phyloP scores from a whole-genome alignment of 1,284 basidiomycete genomes.

The Leucoagaricus sp. region DNA sequence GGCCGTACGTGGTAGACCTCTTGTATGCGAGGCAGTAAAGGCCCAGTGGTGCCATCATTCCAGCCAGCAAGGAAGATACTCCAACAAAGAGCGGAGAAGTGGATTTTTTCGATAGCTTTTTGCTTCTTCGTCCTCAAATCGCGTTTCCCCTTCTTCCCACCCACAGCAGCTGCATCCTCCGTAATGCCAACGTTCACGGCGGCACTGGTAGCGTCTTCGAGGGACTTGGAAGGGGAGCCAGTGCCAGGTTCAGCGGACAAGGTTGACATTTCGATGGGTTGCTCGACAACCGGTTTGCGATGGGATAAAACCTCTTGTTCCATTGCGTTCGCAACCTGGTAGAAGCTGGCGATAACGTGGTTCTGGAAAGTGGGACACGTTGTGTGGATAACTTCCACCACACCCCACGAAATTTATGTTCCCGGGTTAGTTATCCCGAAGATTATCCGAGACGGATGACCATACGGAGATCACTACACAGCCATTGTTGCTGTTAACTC shows the following conservation, averaged over 20 bases:
- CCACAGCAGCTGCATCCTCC: background rate
- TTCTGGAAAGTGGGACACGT: too few species aligned
- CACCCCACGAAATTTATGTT: too few species aligned
- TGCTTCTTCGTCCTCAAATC: conserved; percentile 15
- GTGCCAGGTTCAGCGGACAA: background rate
- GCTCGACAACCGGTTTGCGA: background rate
- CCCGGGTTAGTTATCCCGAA: too few species aligned
- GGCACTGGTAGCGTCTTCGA: background rate
- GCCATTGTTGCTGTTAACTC: too few species aligned
- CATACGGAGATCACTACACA: too few species aligned
- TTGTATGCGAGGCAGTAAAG: conserved; percentile 58
- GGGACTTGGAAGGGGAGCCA: background rate
- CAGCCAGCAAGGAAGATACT: conserved; percentile 49
- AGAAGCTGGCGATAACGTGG: too few species aligned
- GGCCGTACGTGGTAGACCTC: conserved; percentile 48
- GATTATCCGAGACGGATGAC: too few species aligned
- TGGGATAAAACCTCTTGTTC: conserved; percentile 1
- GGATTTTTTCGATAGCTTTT: conserved; percentile 20
- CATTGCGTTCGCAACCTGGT: background rate
- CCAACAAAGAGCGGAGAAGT: conserved; percentile 36
- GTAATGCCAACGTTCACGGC: background rate
- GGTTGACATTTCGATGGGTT: conserved; percentile 1
- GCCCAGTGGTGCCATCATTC: conserved; percentile 59
- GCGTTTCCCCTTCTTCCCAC: background rate
- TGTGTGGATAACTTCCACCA: too few species aligned